Base-by-base conservation (phyloP, 208 protist genomes). In the Vickermania ingenoplastis region DNA sequence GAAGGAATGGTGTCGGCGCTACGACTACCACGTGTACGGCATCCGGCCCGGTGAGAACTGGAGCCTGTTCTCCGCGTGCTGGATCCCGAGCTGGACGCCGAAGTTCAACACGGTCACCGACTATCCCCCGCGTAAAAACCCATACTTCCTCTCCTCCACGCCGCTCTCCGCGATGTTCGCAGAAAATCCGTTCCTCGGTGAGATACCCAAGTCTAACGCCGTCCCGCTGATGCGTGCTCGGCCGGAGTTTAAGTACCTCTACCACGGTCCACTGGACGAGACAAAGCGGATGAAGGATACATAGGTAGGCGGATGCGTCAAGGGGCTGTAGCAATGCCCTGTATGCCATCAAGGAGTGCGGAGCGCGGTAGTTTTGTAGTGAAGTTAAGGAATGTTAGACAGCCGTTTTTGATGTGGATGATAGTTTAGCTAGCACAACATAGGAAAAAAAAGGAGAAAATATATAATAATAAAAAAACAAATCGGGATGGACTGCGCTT, bases 1-100 rank as follows among this genome's bases (percentile, higher is more conserved):
- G 75, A 79, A 79, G 63, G 82, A 95, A 69, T 95, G 88, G 88
- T 91, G 81, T 60, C 79, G 88, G 36, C 88, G 88, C 26, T 95
- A 82, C 56, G 88, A 95, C 66, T 95, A 92, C 68, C 84, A 95
- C 70, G 84, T 92, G 23, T 91, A 81, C 59, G 85, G 85, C 60
- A 95, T 95, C 57, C 84, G 81, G 49, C 88, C 88, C 0, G 83
- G 83, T 22, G 88, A 95, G 56, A 84, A 80, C 62, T 83, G 71
- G 61, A 86, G 62, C 53, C 64, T 95, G 27, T 89, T 91, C 61
- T 95, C 88, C 4, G 79, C 84, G 7, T 95, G 88, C 69, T 75
- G 80, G 69, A 58, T 92, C 45, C 81, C 84, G 21, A 59, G 77
- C 28, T 83, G 77, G 81, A 69, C 64, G 41, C 71, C 83, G 25